phyloP scores from a whole-genome alignment of 495 filamentous ascomycete species.

The Penicillium lividum region DNA sequence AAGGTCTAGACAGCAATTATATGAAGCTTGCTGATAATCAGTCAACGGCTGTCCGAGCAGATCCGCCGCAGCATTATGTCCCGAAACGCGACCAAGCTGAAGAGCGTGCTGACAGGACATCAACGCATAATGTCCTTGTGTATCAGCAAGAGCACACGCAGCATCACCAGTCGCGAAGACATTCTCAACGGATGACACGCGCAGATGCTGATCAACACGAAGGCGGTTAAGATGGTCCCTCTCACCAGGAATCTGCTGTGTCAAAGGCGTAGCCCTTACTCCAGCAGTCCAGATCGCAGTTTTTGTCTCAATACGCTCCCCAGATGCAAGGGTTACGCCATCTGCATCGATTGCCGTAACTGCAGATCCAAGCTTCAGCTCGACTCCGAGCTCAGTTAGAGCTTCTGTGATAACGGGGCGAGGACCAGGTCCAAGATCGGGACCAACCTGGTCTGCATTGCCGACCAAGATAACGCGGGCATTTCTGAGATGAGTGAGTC shows the following conservation, averaged over 20 bases:
- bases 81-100: constrained; percentile 29
- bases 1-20: constrained; percentile 17
- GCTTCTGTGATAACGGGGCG: constrained; percentile 22
- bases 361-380: constrained; percentile 17
- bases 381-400: constrained; percentile 18
- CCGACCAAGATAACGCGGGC: constrained; percentile 22
- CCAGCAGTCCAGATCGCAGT: constrained; percentile 28
- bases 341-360: constrained; percentile 16
- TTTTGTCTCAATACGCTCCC: constrained; percentile 23
- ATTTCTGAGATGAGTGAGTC: constrained; percentile 14
- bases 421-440: constrained; percentile 20
- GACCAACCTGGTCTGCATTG: constrained; percentile 15
- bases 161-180: constrained; percentile 25
- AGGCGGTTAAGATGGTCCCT: constrained; percentile 19
- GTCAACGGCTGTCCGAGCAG: constrained; percentile 16
- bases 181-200: constrained; percentile 11
- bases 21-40: constrained; percentile 9
- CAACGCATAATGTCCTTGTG: constrained; percentile 17
- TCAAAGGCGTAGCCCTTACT: constrained; percentile 20
- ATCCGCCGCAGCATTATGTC: constrained; percentile 34
- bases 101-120: constrained; percentile 40
- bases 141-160: constrained; percentile 18
- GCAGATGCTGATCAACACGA: constrained; percentile 18
- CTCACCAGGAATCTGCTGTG: constrained; percentile 19
- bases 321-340: constrained; percentile 20